Evolutionary conservation across 2,329 filamentous ascomycete genomes (phyloP), one percentile per base, ranked within the genome.

Genomic region (Pseudogymnoascus sp.): DNA sequence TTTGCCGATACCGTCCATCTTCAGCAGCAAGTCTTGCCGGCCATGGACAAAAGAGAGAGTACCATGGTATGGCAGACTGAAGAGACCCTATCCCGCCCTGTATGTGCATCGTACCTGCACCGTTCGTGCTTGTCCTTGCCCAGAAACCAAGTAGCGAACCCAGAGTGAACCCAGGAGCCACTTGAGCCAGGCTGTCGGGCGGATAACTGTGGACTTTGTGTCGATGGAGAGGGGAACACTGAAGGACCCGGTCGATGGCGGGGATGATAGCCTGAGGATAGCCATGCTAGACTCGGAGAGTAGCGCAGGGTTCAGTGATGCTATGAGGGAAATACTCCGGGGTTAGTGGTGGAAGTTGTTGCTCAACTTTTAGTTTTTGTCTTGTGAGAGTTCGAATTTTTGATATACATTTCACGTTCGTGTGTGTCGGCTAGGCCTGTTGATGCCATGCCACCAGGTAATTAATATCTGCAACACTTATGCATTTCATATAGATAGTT

Each of bases 221-320:
- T 54, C 47, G 26, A 54, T 33, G 13, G 47, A n/a, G 41, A 54
- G 47, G 47, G 47, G 47, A 54, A 54, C 29, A 15, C 47, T 54
- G 26, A 17, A 54, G 47, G 47, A 11, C 47, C 47, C 29, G 47
- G 47, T 54, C 29, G 21, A 54, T 54, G 47, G 47, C 47, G 47
- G 47, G 35, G 35, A 26, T 21, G 21, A 21, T 21, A 21, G 21
- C 21, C 21, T 21, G n/a, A 26, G 47, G 44, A 50, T 54, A 17
- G 47, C 47, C 47, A 54, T 54, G 47, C 47, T 54, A 54, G 47
- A 54, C 47, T 54, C 47, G 47, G 47, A 54, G 47, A 54, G 47
- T 33, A 54, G 47, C 47, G 47, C 47, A 54, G 47, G 47, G 47
- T 54, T 54, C 29, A 54, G 26, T 17, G 26, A 33, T 54, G 26